These are phyloP conservation scores for Magnaporthales sp. DNA, from an alignment of 2,329 filamentous ascomycete species.

Conservation along the genomic window DNA sequence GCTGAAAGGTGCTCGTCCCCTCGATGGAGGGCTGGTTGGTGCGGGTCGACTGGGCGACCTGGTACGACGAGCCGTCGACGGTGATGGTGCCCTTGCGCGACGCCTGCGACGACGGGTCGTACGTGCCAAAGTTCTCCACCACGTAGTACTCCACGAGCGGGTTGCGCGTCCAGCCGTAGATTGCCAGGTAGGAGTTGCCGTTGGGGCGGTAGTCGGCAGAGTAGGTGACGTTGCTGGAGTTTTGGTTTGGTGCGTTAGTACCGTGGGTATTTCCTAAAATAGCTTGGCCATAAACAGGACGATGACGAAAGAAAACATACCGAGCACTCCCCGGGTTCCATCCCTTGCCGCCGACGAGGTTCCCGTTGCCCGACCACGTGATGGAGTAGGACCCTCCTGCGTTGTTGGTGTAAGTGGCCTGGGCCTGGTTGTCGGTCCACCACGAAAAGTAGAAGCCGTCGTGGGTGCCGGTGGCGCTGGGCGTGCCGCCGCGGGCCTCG, in stretches of 20 bases:
- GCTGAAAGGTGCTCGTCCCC: constrained; percentile 37
- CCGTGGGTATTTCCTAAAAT: no score
- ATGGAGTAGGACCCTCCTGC: constrained; percentile 26
- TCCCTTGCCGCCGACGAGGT: constrained; percentile 49
- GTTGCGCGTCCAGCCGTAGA: constrained; percentile 12
- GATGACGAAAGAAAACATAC: constrained; percentile 13
- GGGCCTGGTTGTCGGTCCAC: constrained; percentile 31
- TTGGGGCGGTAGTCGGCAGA: constrained; percentile 34
- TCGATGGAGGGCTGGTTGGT: constrained; percentile 34
- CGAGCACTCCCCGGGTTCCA: constrained; percentile 31
- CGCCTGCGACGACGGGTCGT: constrained; percentile 20
- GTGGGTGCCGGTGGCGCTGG: constrained; percentile 23
- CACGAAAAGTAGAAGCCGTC: constrained; percentile 35
- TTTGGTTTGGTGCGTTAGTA: neutral
- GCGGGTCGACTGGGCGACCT: constrained; percentile 23
- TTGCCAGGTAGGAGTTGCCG: constrained; percentile 30
- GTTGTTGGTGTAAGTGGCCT: constrained; percentile 31
- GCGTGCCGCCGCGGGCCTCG: constrained; percentile 12
- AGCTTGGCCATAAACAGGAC: no score
- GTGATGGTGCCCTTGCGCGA: constrained; percentile 19
- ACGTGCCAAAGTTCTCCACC: constrained; percentile 12
- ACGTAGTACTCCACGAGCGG: constrained; percentile 13
- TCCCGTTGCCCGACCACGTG: constrained; percentile 32
- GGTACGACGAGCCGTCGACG: constrained; percentile 22
- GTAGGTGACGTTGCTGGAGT: constrained; percentile 38